Base-by-base conservation (phyloP, 768 basidiomycete species). In the Cystobasidiopsis lactophilus region DNA sequence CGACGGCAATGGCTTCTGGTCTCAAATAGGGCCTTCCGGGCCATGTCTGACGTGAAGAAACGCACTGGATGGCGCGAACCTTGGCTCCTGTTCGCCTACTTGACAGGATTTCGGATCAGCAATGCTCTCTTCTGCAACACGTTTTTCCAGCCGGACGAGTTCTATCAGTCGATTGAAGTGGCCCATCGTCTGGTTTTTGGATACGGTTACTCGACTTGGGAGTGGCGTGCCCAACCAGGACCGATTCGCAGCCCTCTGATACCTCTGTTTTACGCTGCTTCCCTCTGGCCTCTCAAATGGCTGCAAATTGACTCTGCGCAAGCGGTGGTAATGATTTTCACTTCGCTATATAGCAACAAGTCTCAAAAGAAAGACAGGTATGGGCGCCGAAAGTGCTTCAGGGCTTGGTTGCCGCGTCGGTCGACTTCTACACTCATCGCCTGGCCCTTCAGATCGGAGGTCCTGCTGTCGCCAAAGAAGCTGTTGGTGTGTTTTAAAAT, bases 61-160 rank as follows among this genome's bases (percentile, higher is more conserved):
- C n/a, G n/a, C n/a, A n/a, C n/a, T n/a, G n/a, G n/a, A n/a, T n/a
- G n/a, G n/a, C n/a, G n/a, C n/a, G n/a, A n/a, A n/a, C n/a, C n/a
- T n/a, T 23, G 5, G 23, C 29, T 47, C 24, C 63, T 77, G 3
- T 53, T 68, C 49, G 18, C 52, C 1, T 30, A 69, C n/a, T n/a
- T n/a, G n/a, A n/a, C n/a, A n/a, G n/a, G n/a, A n/a, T n/a, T n/a
- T 44, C 65, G 68, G 2, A 52, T 64, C 7, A 7, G 63, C 7
- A 54, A 63, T 43, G 79, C 84, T 0, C 63, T 89, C 30, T 67
- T 69, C 38, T 88, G 85, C 0, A 73, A 74, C 51, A 85, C 88
- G 3, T 82, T 81, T 69, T 96, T 96, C 65, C 89, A 95, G 65
- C 88, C 93, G 9, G 93, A 98, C 66, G 93, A 96, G 67, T 91